Evolutionary conservation across 176 grass and related monocot genomes (phyloP), one percentile per base, ranked within the genome.

Genomic region (Carex kokanica): DNA sequence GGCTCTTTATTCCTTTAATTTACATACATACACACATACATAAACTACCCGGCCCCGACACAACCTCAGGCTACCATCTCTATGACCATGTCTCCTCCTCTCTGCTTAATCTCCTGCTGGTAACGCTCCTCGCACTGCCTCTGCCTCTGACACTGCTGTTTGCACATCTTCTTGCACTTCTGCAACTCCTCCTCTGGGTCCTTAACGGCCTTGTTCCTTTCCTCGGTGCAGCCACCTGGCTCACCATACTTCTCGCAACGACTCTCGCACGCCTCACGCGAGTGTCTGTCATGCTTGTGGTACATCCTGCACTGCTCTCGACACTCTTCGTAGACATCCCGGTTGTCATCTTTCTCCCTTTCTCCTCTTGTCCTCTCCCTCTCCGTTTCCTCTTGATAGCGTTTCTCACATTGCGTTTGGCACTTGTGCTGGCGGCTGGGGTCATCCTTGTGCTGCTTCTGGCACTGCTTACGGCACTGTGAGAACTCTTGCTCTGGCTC

Each of bases 11-110:
- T 57, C 20, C 14, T 36, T 29, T 31, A 78, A 49, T 78, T 29
- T 78, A 55, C 51, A 38, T 56, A 79, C 52, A 79, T 78, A 78
- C 51, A 38, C 31, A 79, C 51, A n/a, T 31, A 16, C 25, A 25
- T 25, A 79, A 17, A 31, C 14, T 17, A 8, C 49, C 23, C n/a
- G n/a, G 20, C 80, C 23, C 10, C 10, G 8, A 79, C 52, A 17
- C 75, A 75, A 51, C 43, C 77, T 79, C 55, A 79, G 52, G 55
- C 55, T 79, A 60, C 51, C 77, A 79, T 79, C 25, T 79, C 77
- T 60, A 79, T 79, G 32, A 79, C 13, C 77, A 60, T 20, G 54
- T 54, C 49, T 40, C 51, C 23, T 7, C 20, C 80, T 59, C 12
- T 54, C 21, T 54, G 31, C 40, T 59, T 25, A 25, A 25, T 68